Evolutionary conservation across 2,329 filamentous ascomycete genomes (phyloP).

Genomic region (Penicillium sp.): DNA sequence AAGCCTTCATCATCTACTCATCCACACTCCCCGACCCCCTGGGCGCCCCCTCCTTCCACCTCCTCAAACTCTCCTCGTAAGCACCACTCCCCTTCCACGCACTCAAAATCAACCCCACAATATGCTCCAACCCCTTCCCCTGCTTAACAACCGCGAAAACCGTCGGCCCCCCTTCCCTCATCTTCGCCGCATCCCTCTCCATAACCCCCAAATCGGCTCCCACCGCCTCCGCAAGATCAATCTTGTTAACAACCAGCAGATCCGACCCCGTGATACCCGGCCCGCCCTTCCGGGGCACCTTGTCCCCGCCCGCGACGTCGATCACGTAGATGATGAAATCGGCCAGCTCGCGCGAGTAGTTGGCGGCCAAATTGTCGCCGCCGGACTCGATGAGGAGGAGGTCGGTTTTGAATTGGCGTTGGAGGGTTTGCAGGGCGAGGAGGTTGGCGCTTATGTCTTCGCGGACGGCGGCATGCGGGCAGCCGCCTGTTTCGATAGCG

Average conservation of each 20-base stretch:
- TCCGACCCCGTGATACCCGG: slow-evolving; percentile 97
- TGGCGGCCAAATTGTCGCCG: slow-evolving; percentile 94
- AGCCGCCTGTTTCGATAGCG: slow-evolving; percentile 96
- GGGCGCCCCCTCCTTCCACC: slow-evolving; percentile 47
- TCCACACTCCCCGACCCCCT: slow-evolving; percentile 41
- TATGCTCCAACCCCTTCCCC: slow-evolving; percentile 78
- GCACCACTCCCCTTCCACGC: slow-evolving; percentile 93
- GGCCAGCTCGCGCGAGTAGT: slow-evolving; percentile 91
- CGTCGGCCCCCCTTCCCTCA: slow-evolving; percentile 92
- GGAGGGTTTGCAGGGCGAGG: slow-evolving; percentile 85
- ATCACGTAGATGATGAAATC: slow-evolving; percentile 99
- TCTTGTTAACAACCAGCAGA: slow-evolving; percentile 94
- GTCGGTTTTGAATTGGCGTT: slow-evolving; percentile 76
- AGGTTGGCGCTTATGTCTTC: slow-evolving; percentile 96
- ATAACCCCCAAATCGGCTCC: slow-evolving; percentile 90
- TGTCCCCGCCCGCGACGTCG: slow-evolving; percentile 93
- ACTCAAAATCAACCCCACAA: slow-evolving; percentile 83
- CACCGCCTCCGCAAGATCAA: slow-evolving; percentile 85
- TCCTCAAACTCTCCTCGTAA: slow-evolving; percentile 46
- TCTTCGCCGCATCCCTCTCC: slow-evolving; percentile 92
- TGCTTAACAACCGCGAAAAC: slow-evolving; percentile 98
- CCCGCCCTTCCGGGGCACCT: slow-evolving; percentile 92
- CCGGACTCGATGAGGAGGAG: slow-evolving; percentile 92
- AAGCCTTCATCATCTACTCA: slow-evolving; percentile 22
- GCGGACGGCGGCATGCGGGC: slow-evolving; percentile 93